phyloP scores from a whole-genome alignment of 352 stramenopile genomes.

The Discostella stelligera region DNA sequence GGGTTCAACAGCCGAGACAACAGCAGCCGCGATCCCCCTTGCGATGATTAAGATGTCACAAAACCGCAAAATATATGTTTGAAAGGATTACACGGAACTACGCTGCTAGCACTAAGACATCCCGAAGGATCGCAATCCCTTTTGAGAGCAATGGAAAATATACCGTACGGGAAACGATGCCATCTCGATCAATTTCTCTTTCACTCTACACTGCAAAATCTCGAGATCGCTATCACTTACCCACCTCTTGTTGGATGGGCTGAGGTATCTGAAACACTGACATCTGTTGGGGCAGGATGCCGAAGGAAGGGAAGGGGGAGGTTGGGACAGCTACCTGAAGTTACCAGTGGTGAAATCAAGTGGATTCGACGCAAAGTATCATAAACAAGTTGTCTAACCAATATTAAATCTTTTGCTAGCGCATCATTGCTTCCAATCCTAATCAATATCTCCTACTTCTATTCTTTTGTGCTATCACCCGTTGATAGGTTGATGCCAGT shows the following conservation, averaged over 20 bases:
- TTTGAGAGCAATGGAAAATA: slow-evolving; percentile 12
- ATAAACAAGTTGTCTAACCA: background rate
- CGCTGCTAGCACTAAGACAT: slow-evolving; percentile 25
- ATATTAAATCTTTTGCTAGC: background rate
- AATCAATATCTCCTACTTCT: slow-evolving; percentile 10
- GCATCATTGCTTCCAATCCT: background rate
- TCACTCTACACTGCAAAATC: slow-evolving; percentile 22
- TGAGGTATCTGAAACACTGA: slow-evolving; percentile 38
- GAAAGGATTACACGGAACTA: slow-evolving; percentile 27
- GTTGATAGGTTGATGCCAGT: slow-evolving; percentile 52
- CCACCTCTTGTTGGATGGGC: slow-evolving; percentile 38
- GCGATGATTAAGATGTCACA: background rate
- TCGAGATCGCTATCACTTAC: slow-evolving; percentile 24
- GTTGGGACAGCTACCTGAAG: slow-evolving; percentile 19
- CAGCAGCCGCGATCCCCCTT: background rate
- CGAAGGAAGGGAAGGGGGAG: slow-evolving; percentile 18
- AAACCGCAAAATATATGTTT: background rate
- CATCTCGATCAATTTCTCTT: slow-evolving; percentile 51
- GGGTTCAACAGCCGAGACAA: slow-evolving; percentile 5
- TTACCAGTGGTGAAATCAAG: slow-evolving; percentile 7
- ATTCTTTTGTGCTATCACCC: slow-evolving; percentile 34
- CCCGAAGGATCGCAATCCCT: slow-evolving; percentile 23
- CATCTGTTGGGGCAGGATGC: slow-evolving; percentile 21
- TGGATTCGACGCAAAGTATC: slow-evolving; percentile 8
- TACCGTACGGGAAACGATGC: slow-evolving; percentile 28